Evolutionary conservation across 1,284 basidiomycete species (phyloP).

Genomic region (Malassezia japonica): DNA sequence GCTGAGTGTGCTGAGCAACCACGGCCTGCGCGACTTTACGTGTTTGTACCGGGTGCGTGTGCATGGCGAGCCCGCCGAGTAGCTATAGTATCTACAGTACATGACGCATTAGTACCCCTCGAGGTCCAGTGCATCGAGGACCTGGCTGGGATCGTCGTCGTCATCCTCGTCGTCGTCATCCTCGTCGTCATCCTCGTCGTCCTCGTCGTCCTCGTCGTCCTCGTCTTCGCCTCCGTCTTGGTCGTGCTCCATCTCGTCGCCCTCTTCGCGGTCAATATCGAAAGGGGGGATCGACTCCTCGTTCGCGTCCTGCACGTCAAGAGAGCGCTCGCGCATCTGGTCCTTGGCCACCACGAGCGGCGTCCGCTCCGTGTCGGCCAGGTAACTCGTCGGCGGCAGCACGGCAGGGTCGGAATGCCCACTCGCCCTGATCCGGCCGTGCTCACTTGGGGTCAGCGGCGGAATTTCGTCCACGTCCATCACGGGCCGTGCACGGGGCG

Average conservation of each 20-base stretch:
- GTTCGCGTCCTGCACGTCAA: not conserved
- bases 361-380: constrained; percentile 3
- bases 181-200: constrained; percentile 18
- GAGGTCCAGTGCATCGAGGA: constrained; percentile 24
- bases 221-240: constrained; percentile 8
- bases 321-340: not conserved
- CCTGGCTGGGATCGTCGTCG: constrained; percentile 16
- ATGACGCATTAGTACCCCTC: constrained; percentile 18
- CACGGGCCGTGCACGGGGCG: constrained; percentile 9
- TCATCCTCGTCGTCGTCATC: constrained; percentile 21
- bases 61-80: constrained; percentile 22
- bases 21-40: constrained; percentile 71
- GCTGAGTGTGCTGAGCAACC: constrained; percentile 69
- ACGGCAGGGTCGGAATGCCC: not conserved
- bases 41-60: constrained; percentile 80
- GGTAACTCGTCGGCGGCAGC: not conserved
- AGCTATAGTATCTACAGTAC: not conserved
- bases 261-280: not conserved
- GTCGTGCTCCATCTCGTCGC: not conserved
- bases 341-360: constrained; percentile 7
- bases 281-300: constrained; percentile 1
- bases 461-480: constrained; percentile 5
- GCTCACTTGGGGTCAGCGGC: not conserved
- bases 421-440: not conserved
- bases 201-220: constrained; percentile 10